phyloP scores from a whole-genome alignment of 495 filamentous ascomycete species.

The Xanthoparmelia taractica region DNA sequence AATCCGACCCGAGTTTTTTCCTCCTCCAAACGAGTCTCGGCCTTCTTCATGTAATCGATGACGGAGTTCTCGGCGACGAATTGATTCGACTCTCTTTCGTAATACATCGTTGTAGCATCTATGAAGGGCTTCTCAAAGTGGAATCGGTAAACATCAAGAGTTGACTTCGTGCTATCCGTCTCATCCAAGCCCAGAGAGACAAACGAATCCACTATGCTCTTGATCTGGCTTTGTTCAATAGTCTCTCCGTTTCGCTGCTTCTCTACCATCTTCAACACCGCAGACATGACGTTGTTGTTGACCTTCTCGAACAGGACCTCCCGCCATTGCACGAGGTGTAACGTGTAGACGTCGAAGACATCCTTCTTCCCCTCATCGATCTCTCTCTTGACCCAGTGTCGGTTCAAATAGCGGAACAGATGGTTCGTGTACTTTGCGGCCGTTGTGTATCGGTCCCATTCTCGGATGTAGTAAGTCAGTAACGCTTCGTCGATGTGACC shows the following conservation, averaged over 20 bases:
- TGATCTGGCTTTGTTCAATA: conserved; percentile 93
- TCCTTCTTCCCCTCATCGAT: conserved; percentile 99
- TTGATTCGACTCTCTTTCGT: conserved; percentile 82
- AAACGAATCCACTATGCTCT: conserved; percentile 94
- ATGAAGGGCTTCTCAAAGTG: conserved; percentile 93
- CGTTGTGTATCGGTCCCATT: conserved; percentile 93
- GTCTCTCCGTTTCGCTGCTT: conserved; percentile 97
- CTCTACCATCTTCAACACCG: conserved; percentile 90
- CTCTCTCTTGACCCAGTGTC: conserved; percentile 98
- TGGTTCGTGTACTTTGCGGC: conserved; percentile 97
- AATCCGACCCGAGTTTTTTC: conserved; percentile 91
- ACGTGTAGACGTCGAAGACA: conserved; percentile 94
- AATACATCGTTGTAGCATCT: conserved; percentile 73
- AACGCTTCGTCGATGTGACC: conserved; percentile 82
- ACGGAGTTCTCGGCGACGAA: conserved; percentile 96
- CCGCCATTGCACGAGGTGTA: conserved; percentile 93
- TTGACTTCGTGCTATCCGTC: conserved; percentile 84
- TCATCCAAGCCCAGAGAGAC: conserved; percentile 94
- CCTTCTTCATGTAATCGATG: conserved; percentile 99
- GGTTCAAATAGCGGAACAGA: conserved; percentile 91
- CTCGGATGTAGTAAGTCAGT: conserved; percentile 87
- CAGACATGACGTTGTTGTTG: conserved; percentile 83
- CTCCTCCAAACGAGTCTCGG: conserved; percentile 81
- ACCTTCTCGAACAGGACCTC: conserved; percentile 79
- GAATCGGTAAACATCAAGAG: conserved; percentile 84